Conservation (phyloP, 306 rosid genomes). For the Glycine soja region DNA sequence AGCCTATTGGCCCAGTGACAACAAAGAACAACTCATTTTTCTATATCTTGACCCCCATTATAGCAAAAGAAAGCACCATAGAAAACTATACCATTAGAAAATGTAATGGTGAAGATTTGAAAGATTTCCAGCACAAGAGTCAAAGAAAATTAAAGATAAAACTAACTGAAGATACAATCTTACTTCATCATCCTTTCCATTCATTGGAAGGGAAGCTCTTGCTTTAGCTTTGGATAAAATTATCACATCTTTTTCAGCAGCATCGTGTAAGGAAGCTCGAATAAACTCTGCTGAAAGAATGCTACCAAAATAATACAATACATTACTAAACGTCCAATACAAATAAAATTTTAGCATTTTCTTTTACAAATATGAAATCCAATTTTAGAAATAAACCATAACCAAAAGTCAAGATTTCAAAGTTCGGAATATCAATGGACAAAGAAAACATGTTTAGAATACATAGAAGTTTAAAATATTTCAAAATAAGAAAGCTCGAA, state of each 20-base stretch:
- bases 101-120: conserved; percentile 21
- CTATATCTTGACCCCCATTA: background rate
- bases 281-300: conserved; percentile 98
- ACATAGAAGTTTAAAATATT: conserved; percentile 1
- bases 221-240: conserved; percentile 84
- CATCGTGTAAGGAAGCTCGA: conserved; percentile 80
- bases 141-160: conserved; percentile 26
- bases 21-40: conserved; percentile 19
- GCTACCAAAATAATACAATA: conserved; percentile 75
- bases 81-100: background rate
- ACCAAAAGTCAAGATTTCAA: too few species aligned
- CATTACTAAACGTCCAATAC: conserved; percentile 45
- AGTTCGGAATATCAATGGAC: conserved; percentile 22
- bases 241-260: conserved; percentile 68
- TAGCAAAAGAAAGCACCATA: background rate
- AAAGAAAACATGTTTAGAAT: conserved; percentile 9
- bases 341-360: conserved; percentile 25
- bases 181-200: conserved; percentile 83
- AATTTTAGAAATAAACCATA: conserved; percentile 7
- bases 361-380: conserved; percentile 6
- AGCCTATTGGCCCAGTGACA: conserved; percentile 12
- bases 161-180: conserved; percentile 49
- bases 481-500: conserved; percentile 34
- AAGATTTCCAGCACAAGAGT: conserved; percentile 36
- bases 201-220: conserved; percentile 71